These are phyloP conservation scores for Meira nashicola DNA, from an alignment of 1,284 basidiomycete species.

Conservation along the genomic window DNA sequence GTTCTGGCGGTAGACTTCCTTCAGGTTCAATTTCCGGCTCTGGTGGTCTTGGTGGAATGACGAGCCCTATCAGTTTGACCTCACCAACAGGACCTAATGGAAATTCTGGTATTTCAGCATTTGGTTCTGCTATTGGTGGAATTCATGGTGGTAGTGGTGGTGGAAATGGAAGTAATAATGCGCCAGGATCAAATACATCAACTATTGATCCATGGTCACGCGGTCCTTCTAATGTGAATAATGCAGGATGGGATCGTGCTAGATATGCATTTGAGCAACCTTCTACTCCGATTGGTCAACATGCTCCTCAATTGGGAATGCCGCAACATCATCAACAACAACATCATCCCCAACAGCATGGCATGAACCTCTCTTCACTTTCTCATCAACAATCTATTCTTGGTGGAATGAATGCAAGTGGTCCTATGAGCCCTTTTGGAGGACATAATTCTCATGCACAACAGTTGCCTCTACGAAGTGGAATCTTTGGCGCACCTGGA, in stretches of 20 bases:
- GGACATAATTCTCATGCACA: neutral
- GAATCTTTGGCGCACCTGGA: conserved; percentile 1
- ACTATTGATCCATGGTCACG: conserved; percentile 32
- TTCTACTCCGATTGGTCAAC: neutral
- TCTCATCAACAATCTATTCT: neutral
- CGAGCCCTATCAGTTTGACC: neutral
- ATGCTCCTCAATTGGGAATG: neutral
- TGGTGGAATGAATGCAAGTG: neutral
- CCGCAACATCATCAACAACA: conserved; percentile 7
- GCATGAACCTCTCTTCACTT: neutral
- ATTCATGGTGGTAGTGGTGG: neutral
- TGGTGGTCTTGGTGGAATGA: neutral
- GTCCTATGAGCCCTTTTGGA: conserved; percentile 4
- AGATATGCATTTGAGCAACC: conserved; percentile 48
- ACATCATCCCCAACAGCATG: neutral
- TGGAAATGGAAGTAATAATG: neutral
- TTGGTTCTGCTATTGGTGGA: conserved; percentile 18
- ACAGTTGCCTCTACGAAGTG: neutral
- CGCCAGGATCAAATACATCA: neutral
- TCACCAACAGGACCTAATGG: conserved; percentile 16
- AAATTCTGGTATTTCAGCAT: conserved; percentile 16
- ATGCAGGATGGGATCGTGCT: conserved; percentile 42
- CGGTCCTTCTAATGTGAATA: conserved; percentile 15
- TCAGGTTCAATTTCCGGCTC: neutral
- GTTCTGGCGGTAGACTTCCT: conserved; percentile 1